A percentile compares a stretch with the other conserved stretches of the same genome.
Conservation (phyloP, 2,329 filamentous ascomycete species). For the Aureobasidium melanogenum region DNA sequence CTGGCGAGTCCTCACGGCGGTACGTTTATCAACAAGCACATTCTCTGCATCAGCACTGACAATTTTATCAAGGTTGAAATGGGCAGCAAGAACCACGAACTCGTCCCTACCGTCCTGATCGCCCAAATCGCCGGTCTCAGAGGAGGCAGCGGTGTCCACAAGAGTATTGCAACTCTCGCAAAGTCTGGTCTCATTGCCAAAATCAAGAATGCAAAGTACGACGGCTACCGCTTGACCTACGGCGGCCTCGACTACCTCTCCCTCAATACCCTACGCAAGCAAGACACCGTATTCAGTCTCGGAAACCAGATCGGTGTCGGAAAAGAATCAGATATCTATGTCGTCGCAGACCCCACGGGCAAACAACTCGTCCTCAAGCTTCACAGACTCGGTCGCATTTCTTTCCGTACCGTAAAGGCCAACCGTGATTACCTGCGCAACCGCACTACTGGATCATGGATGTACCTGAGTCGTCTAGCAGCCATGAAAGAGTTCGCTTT, state of each 20-base stretch:
- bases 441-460: slow-evolving; percentile 76
- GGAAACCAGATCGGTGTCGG: slow-evolving; percentile 92
- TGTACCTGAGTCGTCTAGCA: slow-evolving; percentile 91
- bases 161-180: slow-evolving; percentile 79
- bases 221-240: slow-evolving; percentile 93
- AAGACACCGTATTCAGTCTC: slow-evolving; percentile 77
- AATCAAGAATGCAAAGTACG: slow-evolving; percentile 93
- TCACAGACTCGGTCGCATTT: slow-evolving; percentile 88
- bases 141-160: slow-evolving; percentile 66
- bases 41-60: slow-evolving; percentile 8
- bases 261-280: slow-evolving; percentile 76
- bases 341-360: slow-evolving; percentile 74
- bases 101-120: slow-evolving; percentile 86
- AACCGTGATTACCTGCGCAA: slow-evolving; percentile 93
- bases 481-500: slow-evolving; percentile 93
- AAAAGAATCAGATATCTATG: slow-evolving; percentile 95
- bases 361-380: slow-evolving; percentile 84
- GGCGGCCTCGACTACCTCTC: slow-evolving; percentile 97
- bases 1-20: slow-evolving; percentile 88
- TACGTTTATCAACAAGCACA: slow-evolving; percentile 39
- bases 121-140: slow-evolving; percentile 73
- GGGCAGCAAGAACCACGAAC: slow-evolving; percentile 92
- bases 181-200: slow-evolving; percentile 87
- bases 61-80: slow-evolving; percentile 62
- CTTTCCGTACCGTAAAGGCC: slow-evolving; percentile 90